A percentile compares a stretch with the other conserved stretches of the same genome.
These are phyloP conservation scores for Fomitiporia mediterranea DNA, from an alignment of 1,284 basidiomycete species.

Conservation along the genomic window DNA sequence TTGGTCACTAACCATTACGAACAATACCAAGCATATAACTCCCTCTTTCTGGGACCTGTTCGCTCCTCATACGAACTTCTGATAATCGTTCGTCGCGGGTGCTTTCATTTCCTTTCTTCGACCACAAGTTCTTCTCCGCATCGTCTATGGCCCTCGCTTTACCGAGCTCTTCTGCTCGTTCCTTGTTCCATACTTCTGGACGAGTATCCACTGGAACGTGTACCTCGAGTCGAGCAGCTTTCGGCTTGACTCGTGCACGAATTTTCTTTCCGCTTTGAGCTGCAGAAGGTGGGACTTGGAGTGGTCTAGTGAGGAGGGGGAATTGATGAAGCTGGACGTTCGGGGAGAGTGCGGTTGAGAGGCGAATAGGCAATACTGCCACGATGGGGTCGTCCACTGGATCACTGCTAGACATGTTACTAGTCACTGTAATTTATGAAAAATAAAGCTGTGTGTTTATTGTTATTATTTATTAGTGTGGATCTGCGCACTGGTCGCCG, in stretches of 20 bases:
- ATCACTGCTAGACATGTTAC: not conserved
- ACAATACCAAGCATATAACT: slow-evolving; percentile 70
- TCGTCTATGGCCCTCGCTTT: slow-evolving; percentile 63
- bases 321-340: slow-evolving; percentile 75
- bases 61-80: slow-evolving; percentile 68
- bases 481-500: too few relatives aligned
- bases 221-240: slow-evolving; percentile 58
- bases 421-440: not conserved
- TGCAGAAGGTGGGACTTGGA: slow-evolving; percentile 72
- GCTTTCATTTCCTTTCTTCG: slow-evolving; percentile 43
- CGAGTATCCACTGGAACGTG: slow-evolving; percentile 74
- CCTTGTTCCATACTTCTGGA: slow-evolving; percentile 71
- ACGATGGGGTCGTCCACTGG: slow-evolving; percentile 55
- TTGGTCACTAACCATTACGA: slow-evolving; percentile 49
- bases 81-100: slow-evolving; percentile 55
- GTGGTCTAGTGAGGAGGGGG: slow-evolving; percentile 64
- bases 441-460: not conserved
- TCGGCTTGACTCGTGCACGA: slow-evolving; percentile 62
- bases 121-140: slow-evolving; percentile 64
- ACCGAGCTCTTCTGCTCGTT: slow-evolving; percentile 61
- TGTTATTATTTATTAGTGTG: too few relatives aligned
- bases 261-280: slow-evolving; percentile 67
- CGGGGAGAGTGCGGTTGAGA: slow-evolving; percentile 53
- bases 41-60: slow-evolving; percentile 58
- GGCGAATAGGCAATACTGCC: slow-evolving; percentile 63